A percentile compares a stretch with the other conserved stretches of the same genome.
Conservation (phyloP, 2,329 filamentous ascomycete genomes). For the Microcyclosporella mali region DNA sequence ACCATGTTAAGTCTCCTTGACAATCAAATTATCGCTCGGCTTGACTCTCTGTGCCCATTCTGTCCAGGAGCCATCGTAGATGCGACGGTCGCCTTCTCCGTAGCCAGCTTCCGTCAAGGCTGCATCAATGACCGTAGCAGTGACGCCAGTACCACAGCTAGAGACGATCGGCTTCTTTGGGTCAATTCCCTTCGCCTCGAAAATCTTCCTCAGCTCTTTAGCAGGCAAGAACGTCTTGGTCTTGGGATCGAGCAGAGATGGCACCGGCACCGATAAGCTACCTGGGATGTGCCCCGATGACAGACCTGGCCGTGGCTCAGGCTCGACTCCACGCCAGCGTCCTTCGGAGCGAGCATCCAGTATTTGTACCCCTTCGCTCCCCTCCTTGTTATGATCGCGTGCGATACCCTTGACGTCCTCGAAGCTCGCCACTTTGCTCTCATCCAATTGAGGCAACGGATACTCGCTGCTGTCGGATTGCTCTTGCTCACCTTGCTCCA, state of each 20-base stretch:
- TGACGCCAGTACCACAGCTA: conserved; percentile 90
- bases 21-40: conserved; percentile 30
- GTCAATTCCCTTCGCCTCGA: conserved; percentile 74
- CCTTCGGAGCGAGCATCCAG: conserved; percentile 77
- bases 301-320: conserved; percentile 76
- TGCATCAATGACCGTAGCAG: conserved; percentile 82
- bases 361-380: conserved; percentile 75
- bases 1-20: conserved; percentile 18
- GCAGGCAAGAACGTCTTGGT: conserved; percentile 73
- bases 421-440: conserved; percentile 66
- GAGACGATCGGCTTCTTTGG: conserved; percentile 74
- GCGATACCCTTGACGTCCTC: conserved; percentile 76
- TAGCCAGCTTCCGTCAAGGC: conserved; percentile 74
- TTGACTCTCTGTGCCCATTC: conserved; percentile 35
- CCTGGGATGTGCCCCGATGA: conserved; percentile 89
- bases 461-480: conserved; percentile 39
- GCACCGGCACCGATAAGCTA: conserved; percentile 75
- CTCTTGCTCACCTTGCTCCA: conserved; percentile 67
- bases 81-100: conserved; percentile 56
- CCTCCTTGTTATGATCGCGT: conserved; percentile 72
- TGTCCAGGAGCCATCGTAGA: conserved; percentile 98
- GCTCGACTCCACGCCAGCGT: conserved; percentile 73
- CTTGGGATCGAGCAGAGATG: conserved; percentile 69
- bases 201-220: conserved; percentile 66
- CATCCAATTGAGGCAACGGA: conserved; percentile 41